phyloP scores from a whole-genome alignment of 2,329 filamentous ascomycete genomes.

The Ascochyta koolunga region DNA sequence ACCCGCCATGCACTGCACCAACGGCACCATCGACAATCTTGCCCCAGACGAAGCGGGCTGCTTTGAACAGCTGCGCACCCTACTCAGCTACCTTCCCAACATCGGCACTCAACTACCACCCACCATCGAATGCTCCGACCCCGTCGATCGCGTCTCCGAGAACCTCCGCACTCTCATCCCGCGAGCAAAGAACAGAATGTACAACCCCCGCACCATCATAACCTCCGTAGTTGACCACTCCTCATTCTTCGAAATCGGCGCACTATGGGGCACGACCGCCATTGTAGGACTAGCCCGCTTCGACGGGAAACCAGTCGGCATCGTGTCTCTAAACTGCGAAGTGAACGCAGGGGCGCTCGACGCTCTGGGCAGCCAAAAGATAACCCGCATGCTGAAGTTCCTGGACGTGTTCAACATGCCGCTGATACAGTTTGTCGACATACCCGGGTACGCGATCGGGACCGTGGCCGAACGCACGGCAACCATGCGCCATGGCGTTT shows the following conservation, averaged over 20 bases:
- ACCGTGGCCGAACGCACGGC: conserved; percentile 67
- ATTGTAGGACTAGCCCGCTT: conserved; percentile 67
- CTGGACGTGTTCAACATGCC: conserved; percentile 71
- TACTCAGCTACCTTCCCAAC: conserved; percentile 65
- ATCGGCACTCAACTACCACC: conserved; percentile 63
- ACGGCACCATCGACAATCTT: conserved; percentile 70
- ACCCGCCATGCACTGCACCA: conserved; percentile 66
- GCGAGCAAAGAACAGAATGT: conserved; percentile 64
- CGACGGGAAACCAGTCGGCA: conserved; percentile 62
- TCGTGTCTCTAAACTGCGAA: conserved; percentile 67
- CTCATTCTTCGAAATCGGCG: conserved; percentile 69
- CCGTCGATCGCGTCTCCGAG: conserved; percentile 56
- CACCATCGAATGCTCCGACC: conserved; percentile 54
- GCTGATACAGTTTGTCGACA: conserved; percentile 67
- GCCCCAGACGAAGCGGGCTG: conserved; percentile 66
- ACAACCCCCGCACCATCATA: conserved; percentile 64
- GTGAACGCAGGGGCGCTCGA: conserved; percentile 66
- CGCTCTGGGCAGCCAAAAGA: conserved; percentile 65
- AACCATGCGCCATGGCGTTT: conserved; percentile 69
- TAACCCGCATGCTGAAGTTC: conserved; percentile 65
- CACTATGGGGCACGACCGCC: conserved; percentile 66
- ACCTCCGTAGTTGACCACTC: conserved; percentile 60
- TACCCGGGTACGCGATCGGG: conserved; percentile 67
- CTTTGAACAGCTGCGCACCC: conserved; percentile 64
- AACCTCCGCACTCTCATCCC: conserved; percentile 63